phyloP scores from a whole-genome alignment of 768 basidiomycete genomes.

The Collybiopsis luxurians region DNA sequence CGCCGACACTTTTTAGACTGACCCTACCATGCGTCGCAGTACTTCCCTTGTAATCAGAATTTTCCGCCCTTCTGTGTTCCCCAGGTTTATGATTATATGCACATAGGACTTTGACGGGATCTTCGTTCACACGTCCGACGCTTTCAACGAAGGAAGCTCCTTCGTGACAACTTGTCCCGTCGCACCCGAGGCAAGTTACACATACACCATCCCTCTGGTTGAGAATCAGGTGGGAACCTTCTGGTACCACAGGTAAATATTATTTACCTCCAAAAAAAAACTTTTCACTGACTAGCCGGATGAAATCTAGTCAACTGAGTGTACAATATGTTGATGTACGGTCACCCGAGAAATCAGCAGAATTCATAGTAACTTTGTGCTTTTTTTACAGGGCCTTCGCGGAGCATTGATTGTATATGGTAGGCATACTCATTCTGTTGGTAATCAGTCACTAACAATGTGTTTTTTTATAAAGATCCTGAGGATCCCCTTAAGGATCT shows the following conservation, averaged over 20 bases:
- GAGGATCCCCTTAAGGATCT: constrained; percentile 38
- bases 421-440: constrained; percentile 13
- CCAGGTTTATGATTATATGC: too few relatives aligned
- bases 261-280: constrained; percentile 2
- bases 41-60: constrained; percentile 16
- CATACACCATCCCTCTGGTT: constrained; percentile 31
- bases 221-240: constrained; percentile 38
- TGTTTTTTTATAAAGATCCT: constrained; percentile 20
- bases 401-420: constrained; percentile 33
- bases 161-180: constrained; percentile 46
- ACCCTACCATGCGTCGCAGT: constrained; percentile 27
- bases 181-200: constrained; percentile 32
- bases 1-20: constrained; percentile 17
- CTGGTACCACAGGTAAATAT: constrained; percentile 30
- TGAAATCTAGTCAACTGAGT: constrained; percentile 18
- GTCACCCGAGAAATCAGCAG: background rate
- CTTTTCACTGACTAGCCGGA: background rate
- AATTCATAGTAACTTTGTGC: background rate
- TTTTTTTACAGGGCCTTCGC: constrained; percentile 23
- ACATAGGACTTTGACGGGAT: constrained; percentile 26
- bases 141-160: constrained; percentile 32
- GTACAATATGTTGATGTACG: constrained; percentile 28
- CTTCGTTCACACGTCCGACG: constrained; percentile 19
- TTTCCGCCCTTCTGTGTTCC: background rate
- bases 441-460: background rate